Evolutionary conservation across 2,329 filamentous ascomycete species (phyloP), one percentile per base, ranked within the genome.

Genomic region (Aspergillus luchuensis): DNA sequence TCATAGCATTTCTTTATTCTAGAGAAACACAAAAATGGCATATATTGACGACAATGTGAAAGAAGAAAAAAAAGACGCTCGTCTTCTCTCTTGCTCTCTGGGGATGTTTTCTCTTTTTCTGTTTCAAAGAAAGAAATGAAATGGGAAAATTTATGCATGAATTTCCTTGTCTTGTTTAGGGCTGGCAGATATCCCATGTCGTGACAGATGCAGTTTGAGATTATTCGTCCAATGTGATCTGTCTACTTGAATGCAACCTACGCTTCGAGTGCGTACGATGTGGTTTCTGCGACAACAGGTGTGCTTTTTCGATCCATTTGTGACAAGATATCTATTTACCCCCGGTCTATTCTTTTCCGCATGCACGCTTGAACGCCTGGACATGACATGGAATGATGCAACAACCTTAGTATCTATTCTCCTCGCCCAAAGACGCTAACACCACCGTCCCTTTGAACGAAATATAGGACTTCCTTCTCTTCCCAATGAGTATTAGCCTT

Each of bases 341-440:
- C 30, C 11, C 23, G 25, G 54, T 63, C 60, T 56, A 56, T 59
- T 55, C 33, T 61, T 47, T 62, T 19, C 11, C 11, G 11, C 48
- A 54, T 38, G 52, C 52, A 38, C 48, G 56, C 57, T 49, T 30
- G 6, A 58, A 61, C 57, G 33, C 55, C 56, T 33, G 36, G 30
- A 48, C 57, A 30, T 55, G 53, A 54, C 28, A 21, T 41, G 36
- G 21, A 41, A 25, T 13, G 21, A 38, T 43, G 19, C 33, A 51
- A 36, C 23, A 41, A 43, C 53, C 10, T 11, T 11, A 10, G 47
- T 36, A 38, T 69, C 66, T 76, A 85, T 72, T 89, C 86, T 5
- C 94, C 92, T 72, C 92, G 85, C 72, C 91, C 91, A 81, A 97
- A 97, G 7, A 97, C 91, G 70, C 82, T 89, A 23, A 92, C 91